Percentiles rank a stretch among this genome's conserved stretches.
phyloP scores from a whole-genome alignment of 306 rosid genomes.

The Canavalia gladiata region DNA sequence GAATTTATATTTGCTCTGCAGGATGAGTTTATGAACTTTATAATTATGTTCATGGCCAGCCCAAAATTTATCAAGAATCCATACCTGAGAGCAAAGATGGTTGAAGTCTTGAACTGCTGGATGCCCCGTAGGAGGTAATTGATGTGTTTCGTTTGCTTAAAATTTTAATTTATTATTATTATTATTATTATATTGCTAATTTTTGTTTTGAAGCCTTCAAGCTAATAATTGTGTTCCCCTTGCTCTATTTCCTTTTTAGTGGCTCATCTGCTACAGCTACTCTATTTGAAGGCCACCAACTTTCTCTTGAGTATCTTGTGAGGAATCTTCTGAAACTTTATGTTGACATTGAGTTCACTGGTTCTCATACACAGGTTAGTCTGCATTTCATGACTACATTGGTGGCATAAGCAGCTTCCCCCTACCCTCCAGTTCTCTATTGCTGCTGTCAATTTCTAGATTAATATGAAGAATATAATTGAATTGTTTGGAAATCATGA shows the following conservation, averaged over 20 bases:
- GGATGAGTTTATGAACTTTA: slow-evolving; percentile 98
- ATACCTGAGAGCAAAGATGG: slow-evolving; percentile 98
- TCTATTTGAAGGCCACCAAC: slow-evolving; percentile 96
- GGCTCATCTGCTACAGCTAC: slow-evolving; percentile 77
- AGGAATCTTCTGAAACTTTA: slow-evolving; percentile 94
- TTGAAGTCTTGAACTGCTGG: slow-evolving; percentile 97
- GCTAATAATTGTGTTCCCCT: slow-evolving; percentile 42
- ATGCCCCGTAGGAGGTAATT: slow-evolving; percentile 93
- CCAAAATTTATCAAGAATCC: slow-evolving; percentile 90
- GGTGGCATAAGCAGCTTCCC: neutral
- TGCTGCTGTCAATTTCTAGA: slow-evolving; percentile 22
- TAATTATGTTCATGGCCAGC: slow-evolving; percentile 99
- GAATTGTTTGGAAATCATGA: slow-evolving; percentile 31
- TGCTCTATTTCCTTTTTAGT: slow-evolving; percentile 57
- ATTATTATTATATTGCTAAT: slow-evolving; percentile 3
- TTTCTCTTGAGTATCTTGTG: slow-evolving; percentile 93
- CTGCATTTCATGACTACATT: slow-evolving; percentile 41
- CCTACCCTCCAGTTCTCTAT: neutral
- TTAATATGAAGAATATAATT: slow-evolving; percentile 28
- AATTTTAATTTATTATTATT: slow-evolving; percentile 5
- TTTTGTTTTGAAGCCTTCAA: slow-evolving; percentile 33
- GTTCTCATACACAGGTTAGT: slow-evolving; percentile 96
- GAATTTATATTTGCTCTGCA: slow-evolving; percentile 51
- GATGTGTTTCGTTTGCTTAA: slow-evolving; percentile 38
- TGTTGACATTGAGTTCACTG: slow-evolving; percentile 99